These are phyloP conservation scores for Beauveria medogensis DNA, from an alignment of 2,329 filamentous ascomycete genomes.

Conservation along the genomic window DNA sequence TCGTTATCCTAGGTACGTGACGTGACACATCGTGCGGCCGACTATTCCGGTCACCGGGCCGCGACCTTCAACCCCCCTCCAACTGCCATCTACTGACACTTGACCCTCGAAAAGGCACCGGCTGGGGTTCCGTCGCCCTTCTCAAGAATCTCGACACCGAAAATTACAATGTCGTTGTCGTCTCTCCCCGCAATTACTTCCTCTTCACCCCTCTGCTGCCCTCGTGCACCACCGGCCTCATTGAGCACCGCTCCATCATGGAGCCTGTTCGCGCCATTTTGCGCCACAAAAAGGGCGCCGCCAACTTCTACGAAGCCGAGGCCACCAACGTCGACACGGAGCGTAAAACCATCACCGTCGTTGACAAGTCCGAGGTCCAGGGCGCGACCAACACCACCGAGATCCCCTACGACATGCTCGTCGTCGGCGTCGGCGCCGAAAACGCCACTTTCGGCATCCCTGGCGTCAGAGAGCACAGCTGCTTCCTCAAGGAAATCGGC, in stretches of 20 bases:
- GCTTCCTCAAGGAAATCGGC: constrained; percentile 96
- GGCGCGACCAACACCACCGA: constrained; percentile 74
- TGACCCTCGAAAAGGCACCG: constrained; percentile 57
- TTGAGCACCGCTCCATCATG: constrained; percentile 99
- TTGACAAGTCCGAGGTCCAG: constrained; percentile 89
- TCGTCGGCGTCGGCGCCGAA: constrained; percentile 93
- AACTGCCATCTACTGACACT: constrained; percentile 8
- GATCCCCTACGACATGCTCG: constrained; percentile 96
- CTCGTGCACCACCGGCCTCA: constrained; percentile 92
- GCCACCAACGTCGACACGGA: constrained; percentile 91
- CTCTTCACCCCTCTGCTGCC: constrained; percentile 96
- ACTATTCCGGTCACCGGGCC: constrained; percentile 8
- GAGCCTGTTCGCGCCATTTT: constrained; percentile 95
- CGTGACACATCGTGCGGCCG: constrained; percentile 8
- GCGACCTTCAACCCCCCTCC: too few species aligned
- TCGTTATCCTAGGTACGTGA: constrained; percentile 79
- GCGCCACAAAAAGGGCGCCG: constrained; percentile 84
- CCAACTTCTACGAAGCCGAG: constrained; percentile 97
- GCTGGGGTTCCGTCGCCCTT: constrained; percentile 91
- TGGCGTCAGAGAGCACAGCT: constrained; percentile 88
- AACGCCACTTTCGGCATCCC: constrained; percentile 98
- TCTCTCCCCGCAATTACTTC: constrained; percentile 99
- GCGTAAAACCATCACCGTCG: constrained; percentile 79
- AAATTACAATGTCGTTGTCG: constrained; percentile 97
- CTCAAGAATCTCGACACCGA: constrained; percentile 98